Conservation (phyloP, 2,329 filamentous ascomycete genomes). For the Aspergillus pseudoterreus region DNA sequence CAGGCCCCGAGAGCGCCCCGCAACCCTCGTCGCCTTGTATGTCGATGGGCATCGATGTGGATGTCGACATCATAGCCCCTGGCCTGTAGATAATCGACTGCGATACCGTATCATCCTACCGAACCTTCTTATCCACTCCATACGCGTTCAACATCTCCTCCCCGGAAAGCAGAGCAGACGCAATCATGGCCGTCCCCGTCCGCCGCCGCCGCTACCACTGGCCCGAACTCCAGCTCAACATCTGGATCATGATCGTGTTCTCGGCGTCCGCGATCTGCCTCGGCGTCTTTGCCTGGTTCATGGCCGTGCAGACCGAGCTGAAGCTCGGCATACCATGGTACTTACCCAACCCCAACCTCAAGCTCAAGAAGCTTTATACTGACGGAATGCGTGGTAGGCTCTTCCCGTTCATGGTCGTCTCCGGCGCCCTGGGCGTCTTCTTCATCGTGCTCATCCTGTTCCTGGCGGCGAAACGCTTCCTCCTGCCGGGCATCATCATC, state of each 20-base stretch:
- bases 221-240: constrained; percentile 62
- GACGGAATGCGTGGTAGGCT: constrained; percentile 45
- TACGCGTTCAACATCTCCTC: no score
- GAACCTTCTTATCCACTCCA: not conserved
- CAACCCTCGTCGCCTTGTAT: no score
- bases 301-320: constrained; percentile 55
- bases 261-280: constrained; percentile 55
- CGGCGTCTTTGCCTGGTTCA: constrained; percentile 59
- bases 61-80: no score
- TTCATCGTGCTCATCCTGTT: constrained; percentile 58
- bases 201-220: constrained; percentile 54
- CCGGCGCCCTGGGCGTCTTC: constrained; percentile 53
- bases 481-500: constrained; percentile 58
- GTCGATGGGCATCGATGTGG: no score
- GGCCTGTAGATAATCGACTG: no score
- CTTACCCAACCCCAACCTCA: not conserved
- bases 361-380: no score
- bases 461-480: constrained; percentile 53
- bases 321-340: constrained; percentile 59
- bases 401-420: constrained; percentile 61
- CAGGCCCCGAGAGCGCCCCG: no score
- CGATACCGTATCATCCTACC: no score
- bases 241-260: constrained; percentile 63
- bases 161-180: no score
- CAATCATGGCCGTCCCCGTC: constrained; percentile 29